A percentile compares a stretch with the other conserved stretches of the same genome.
Conservation (phyloP, 768 basidiomycete species). For the Calvatia gigantea region DNA sequence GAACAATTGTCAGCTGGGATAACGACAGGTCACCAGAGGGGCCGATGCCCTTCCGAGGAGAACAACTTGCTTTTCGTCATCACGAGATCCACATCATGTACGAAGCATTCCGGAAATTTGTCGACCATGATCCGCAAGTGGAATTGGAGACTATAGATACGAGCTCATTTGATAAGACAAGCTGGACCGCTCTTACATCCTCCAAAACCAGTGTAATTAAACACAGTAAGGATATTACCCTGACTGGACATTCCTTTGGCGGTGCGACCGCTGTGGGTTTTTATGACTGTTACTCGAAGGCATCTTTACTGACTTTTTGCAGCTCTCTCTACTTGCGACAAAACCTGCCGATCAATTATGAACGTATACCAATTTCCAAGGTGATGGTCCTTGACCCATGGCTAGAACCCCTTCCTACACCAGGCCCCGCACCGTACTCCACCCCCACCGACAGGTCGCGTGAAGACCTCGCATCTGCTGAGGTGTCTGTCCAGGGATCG, state of each 20-base stretch:
- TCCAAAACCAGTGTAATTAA: constrained; percentile 25
- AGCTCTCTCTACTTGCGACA: constrained; percentile 58
- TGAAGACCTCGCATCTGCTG: neutral
- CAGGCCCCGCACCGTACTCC: constrained; percentile 42
- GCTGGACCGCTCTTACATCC: constrained; percentile 32
- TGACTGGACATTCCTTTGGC: constrained; percentile 46
- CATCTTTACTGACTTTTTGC: constrained; percentile 12
- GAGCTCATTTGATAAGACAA: constrained; percentile 30
- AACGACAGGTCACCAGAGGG: constrained; percentile 20
- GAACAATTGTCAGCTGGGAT: constrained; percentile 24
- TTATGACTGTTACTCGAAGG: neutral
- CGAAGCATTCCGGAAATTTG: constrained; percentile 52
- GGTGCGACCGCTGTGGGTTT: constrained; percentile 41
- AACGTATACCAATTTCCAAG: constrained; percentile 49
- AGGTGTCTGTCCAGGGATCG: constrained; percentile 7
- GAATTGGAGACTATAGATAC: constrained; percentile 37
- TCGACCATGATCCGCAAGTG: constrained; percentile 29
- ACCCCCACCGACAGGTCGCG: neutral
- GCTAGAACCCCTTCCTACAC: constrained; percentile 71
- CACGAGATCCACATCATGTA: constrained; percentile 68
- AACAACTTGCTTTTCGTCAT: constrained; percentile 69
- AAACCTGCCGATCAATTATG: constrained; percentile 37
- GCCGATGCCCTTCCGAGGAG: constrained; percentile 50
- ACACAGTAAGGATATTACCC: constrained; percentile 30
- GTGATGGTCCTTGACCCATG: constrained; percentile 78